These are phyloP conservation scores for Volvariella surrecta DNA, from an alignment of 1,284 basidiomycete species.

Conservation along the genomic window DNA sequence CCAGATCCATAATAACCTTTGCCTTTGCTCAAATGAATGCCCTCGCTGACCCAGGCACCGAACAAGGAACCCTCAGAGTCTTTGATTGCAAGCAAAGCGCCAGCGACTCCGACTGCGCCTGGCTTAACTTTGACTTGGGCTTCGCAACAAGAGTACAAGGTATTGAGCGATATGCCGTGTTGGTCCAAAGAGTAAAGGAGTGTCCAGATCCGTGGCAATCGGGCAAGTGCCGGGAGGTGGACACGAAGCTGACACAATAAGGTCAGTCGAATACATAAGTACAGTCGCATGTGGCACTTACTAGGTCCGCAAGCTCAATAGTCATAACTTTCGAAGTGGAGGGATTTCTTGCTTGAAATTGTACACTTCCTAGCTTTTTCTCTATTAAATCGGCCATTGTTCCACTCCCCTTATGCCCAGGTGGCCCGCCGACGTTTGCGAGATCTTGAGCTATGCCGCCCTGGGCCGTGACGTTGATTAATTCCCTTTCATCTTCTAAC, in stretches of 20 bases:
- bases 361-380: constrained; percentile 34
- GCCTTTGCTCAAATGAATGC: constrained; percentile 43
- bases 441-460: not conserved
- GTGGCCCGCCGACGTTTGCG: constrained; percentile 1
- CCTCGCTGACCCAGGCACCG: constrained; percentile 78
- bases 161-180: constrained; percentile 88
- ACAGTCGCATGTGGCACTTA: constrained; percentile 23
- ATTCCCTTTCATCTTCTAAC: constrained; percentile 6
- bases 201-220: constrained; percentile 76
- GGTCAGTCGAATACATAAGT: not conserved
- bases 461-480: not conserved
- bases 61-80: constrained; percentile 61
- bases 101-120: constrained; percentile 13
- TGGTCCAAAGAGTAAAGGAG: constrained; percentile 92
- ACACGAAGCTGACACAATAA: constrained; percentile 47
- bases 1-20: constrained; percentile 79
- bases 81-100: constrained; percentile 35
- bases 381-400: constrained; percentile 31
- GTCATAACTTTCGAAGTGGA: constrained; percentile 50
- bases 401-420: not conserved
- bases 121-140: constrained; percentile 19
- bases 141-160: constrained; percentile 71
- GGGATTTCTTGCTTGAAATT: constrained; percentile 43
- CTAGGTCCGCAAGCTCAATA: constrained; percentile 47
- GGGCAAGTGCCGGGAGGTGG: constrained; percentile 72